These are phyloP conservation scores for Ophiostoma australiae DNA, from an alignment of 2,329 filamentous ascomycete species.

Conservation along the genomic window DNA sequence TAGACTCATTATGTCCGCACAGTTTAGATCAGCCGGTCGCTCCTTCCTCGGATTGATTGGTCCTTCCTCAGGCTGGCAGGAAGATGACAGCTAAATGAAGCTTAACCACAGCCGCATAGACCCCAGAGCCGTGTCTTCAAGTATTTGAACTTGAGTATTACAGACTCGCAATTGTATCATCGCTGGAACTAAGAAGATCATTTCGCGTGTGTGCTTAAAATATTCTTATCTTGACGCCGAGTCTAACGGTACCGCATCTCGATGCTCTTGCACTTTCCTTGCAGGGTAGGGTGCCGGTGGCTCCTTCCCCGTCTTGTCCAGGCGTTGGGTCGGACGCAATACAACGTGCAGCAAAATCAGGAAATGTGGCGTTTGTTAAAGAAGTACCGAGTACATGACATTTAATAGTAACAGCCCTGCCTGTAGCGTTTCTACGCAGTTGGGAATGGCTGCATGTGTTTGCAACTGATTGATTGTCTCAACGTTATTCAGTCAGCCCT, in stretches of 20 bases:
- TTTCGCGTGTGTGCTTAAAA: neutral
- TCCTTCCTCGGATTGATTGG: neutral
- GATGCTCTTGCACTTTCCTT: neutral
- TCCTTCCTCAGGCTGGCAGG: neutral
- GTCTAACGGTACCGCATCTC: neutral
- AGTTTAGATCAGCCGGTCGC: neutral
- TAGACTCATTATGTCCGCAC: neutral
- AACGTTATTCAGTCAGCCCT: neutral
- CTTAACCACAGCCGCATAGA: neutral
- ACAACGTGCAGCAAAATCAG: conserved; percentile 15
- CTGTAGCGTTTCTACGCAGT: neutral
- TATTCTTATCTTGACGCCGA: neutral
- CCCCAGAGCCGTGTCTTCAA: no score
- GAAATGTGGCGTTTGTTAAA: conserved; percentile 19
- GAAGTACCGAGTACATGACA: conserved; percentile 16
- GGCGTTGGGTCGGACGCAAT: neutral
- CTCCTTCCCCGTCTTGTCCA: conserved; percentile 14
- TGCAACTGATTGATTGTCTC: neutral
- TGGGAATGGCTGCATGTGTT: neutral
- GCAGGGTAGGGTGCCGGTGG: neutral
- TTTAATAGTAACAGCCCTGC: neutral
- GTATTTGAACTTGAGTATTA: no score
- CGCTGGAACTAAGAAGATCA: neutral
- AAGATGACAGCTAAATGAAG: neutral
- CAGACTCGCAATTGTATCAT: no score